Percentiles rank a stretch among this genome's conserved stretches.
Conservation (phyloP, 352 stramenopile species). For the Phytophthora tubulina region DNA sequence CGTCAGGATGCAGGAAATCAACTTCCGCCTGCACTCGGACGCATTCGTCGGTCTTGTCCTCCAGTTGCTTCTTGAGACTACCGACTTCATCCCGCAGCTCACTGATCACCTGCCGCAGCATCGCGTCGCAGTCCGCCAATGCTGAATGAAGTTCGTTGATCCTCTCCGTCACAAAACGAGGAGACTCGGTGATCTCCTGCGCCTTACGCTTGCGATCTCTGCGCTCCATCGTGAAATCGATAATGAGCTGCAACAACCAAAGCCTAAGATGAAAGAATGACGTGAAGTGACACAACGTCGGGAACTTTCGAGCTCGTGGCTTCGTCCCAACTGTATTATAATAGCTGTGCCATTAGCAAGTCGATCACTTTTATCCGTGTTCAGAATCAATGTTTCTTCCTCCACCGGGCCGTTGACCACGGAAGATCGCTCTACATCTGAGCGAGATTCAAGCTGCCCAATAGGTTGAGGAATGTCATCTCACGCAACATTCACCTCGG, state of each 20-base stretch:
- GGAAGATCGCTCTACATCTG: too few species aligned
- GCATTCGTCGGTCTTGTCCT: constrained; percentile 24
- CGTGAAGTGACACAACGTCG: constrained; percentile 3
- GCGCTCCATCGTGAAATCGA: constrained; percentile 31
- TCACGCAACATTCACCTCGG: too few species aligned
- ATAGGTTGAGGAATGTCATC: too few species aligned
- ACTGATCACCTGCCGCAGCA: constrained; percentile 24
- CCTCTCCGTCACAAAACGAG: constrained; percentile 24
- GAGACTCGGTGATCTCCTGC: constrained; percentile 17
- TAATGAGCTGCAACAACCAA: background rate
- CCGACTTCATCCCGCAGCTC: constrained; percentile 24
- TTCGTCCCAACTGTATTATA: constrained; percentile 13
- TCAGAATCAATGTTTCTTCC: too few species aligned
- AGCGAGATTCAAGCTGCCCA: too few species aligned
- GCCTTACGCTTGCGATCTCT: constrained; percentile 38
- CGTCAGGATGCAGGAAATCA: constrained; percentile 35
- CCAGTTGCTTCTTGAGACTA: constrained; percentile 32
- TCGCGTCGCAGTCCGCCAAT: constrained; percentile 19
- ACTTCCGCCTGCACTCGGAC: constrained; percentile 2
- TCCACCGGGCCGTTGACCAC: too few species aligned
- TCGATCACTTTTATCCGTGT: too few species aligned
- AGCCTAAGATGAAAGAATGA: constrained; percentile 6
- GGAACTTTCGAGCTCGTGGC: constrained; percentile 7
- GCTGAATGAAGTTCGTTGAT: constrained; percentile 29
- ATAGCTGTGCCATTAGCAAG: background rate